Conservation (phyloP, 2,329 filamentous ascomycete genomes). For the Grosmannia serpens region DNA sequence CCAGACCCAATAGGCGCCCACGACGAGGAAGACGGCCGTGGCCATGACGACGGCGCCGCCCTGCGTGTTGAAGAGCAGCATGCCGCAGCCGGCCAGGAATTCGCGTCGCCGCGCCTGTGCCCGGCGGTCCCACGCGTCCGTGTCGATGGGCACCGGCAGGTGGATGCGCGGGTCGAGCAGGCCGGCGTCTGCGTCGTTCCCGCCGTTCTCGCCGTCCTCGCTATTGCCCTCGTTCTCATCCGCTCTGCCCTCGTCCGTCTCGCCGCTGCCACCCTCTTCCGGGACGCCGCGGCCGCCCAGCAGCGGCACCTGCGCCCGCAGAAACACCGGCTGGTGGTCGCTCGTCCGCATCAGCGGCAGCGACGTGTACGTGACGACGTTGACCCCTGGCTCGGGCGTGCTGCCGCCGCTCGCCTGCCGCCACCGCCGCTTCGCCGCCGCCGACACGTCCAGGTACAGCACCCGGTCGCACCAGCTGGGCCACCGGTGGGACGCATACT, state of each 20-base stretch:
- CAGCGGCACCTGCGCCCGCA: constrained; percentile 57
- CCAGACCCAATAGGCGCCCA: constrained; percentile 33
- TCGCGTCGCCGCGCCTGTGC: constrained; percentile 33
- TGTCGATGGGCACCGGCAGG: constrained; percentile 41
- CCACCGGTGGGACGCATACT: constrained; percentile 73
- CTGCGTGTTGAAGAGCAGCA: constrained; percentile 42
- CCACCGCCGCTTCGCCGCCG: constrained; percentile 29
- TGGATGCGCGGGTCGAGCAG: constrained; percentile 26
- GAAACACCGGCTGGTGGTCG: constrained; percentile 76
- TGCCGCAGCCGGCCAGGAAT: constrained; percentile 39
- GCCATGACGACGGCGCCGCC: constrained; percentile 35
- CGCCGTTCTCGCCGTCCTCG: too few species aligned
- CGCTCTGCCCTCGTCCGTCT: not conserved
- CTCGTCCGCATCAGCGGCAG: constrained; percentile 71
- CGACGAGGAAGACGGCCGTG: constrained; percentile 28
- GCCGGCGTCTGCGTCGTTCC: not conserved
- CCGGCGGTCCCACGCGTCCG: constrained; percentile 42
- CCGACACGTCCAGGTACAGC: constrained; percentile 57
- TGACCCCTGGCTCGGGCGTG: constrained; percentile 15
- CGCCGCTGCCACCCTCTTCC: not conserved
- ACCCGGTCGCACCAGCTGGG: constrained; percentile 92
- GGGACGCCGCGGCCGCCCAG: constrained; percentile 20
- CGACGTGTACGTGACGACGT: constrained; percentile 57
- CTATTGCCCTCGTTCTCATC: constrained; percentile 2
- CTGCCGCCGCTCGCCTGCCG: not conserved